Evolutionary conservation across 2,329 filamentous ascomycete genomes (phyloP).

Genomic region (Stromatinia cepivora): DNA sequence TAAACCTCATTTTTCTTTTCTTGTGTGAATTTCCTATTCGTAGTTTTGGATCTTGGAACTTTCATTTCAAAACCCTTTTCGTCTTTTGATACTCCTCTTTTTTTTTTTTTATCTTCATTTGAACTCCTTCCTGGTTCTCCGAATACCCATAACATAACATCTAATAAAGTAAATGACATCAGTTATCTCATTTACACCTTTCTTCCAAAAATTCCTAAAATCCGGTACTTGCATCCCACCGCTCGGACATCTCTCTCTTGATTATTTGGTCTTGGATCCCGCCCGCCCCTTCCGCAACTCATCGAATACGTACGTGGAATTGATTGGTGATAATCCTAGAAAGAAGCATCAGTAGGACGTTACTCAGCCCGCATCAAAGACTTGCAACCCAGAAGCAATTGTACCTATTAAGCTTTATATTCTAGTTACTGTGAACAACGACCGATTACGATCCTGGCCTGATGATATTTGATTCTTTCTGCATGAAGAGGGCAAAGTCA

Average conservation of each 20-base stretch:
- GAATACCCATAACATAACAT: neutral
- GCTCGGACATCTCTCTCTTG: slow-evolving; percentile 1
- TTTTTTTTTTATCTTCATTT: too few relatives aligned
- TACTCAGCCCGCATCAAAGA: slow-evolving; percentile 10
- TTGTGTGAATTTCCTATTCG: neutral
- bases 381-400: neutral
- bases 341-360: slow-evolving; percentile 8
- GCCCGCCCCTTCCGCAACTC: slow-evolving; percentile 3
- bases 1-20: neutral
- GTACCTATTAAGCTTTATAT: neutral
- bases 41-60: neutral
- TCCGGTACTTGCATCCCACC: slow-evolving; percentile 7
- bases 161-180: neutral
- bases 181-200: too few relatives aligned
- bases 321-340: slow-evolving; percentile 3
- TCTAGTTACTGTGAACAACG: neutral
- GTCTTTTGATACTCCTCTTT: neutral
- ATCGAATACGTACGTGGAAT: neutral
- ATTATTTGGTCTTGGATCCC: neutral
- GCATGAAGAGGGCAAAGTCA: slow-evolving; percentile 13
- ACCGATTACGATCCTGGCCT: slow-evolving; percentile 8
- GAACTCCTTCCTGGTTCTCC: neutral
- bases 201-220: neutral
- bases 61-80: neutral
- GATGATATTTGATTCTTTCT: neutral